Evolutionary conservation across 2,329 filamentous ascomycete species (phyloP).

Genomic region (Fonsecaea erecta): DNA sequence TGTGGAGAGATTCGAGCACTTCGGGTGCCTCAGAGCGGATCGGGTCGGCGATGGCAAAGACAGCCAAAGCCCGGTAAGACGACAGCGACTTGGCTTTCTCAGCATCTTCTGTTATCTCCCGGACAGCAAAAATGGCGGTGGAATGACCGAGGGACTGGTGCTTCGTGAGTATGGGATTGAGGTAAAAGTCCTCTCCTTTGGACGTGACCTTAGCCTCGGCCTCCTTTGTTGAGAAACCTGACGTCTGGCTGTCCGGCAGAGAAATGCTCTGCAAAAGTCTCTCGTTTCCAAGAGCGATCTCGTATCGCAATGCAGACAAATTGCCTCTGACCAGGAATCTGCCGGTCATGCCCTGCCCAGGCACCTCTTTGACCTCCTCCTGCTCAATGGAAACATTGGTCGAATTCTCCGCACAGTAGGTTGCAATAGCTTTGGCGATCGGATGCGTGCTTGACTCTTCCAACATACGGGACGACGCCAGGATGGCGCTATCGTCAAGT

Average conservation of each 20-base stretch:
- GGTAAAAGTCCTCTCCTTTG: slow-evolving; percentile 24
- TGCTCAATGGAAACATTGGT: slow-evolving; percentile 37
- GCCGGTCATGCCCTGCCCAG: slow-evolving; percentile 63
- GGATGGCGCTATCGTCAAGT: slow-evolving; percentile 44
- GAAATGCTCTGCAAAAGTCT: slow-evolving; percentile 49
- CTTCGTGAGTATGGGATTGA: slow-evolving; percentile 18
- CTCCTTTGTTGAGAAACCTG: neutral
- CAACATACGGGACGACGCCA: slow-evolving; percentile 55
- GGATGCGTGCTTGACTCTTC: slow-evolving; percentile 66
- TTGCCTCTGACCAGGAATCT: slow-evolving; percentile 47
- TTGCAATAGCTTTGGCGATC: slow-evolving; percentile 60
- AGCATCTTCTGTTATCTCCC: slow-evolving; percentile 36
- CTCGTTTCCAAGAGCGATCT: slow-evolving; percentile 64
- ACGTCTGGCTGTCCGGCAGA: neutral
- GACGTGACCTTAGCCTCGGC: neutral
- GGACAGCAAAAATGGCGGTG: slow-evolving; percentile 51
- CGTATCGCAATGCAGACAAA: slow-evolving; percentile 41
- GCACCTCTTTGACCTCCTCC: slow-evolving; percentile 57
- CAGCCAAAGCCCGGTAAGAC: slow-evolving; percentile 58
- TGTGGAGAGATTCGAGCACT: slow-evolving; percentile 68
- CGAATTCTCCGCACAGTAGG: slow-evolving; percentile 50
- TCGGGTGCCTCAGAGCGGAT: slow-evolving; percentile 72
- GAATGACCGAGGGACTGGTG: slow-evolving; percentile 47
- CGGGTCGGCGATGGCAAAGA: slow-evolving; percentile 79
- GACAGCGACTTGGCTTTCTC: slow-evolving; percentile 1